These are phyloP conservation scores for Mycena leptocephala DNA, from an alignment of 768 basidiomycete species.

Conservation along the genomic window DNA sequence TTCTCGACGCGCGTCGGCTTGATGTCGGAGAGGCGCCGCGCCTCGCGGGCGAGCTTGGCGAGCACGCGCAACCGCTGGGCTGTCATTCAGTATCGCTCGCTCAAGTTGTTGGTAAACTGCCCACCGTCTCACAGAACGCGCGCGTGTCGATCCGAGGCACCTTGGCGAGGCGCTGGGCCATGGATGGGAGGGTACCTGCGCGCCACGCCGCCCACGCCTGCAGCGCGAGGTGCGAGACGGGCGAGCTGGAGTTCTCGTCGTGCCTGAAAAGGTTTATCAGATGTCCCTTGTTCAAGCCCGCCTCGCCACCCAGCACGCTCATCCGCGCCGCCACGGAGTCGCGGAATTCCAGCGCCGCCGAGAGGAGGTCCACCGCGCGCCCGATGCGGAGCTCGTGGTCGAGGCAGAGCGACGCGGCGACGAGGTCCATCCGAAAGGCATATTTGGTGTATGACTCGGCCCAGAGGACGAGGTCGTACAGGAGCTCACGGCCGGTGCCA, in stretches of 20 bases:
- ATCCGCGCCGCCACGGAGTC: slow-evolving; percentile 53
- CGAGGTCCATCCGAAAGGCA: slow-evolving; percentile 63
- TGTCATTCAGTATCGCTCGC: background rate
- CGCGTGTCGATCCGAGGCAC: slow-evolving; percentile 45
- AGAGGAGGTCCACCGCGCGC: slow-evolving; percentile 59
- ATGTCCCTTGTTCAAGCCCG: slow-evolving; percentile 40
- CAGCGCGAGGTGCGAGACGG: slow-evolving; percentile 45
- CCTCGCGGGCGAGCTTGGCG: slow-evolving; percentile 57
- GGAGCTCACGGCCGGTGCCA: slow-evolving; percentile 37
- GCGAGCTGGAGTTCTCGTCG: slow-evolving; percentile 37
- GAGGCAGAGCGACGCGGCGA: slow-evolving; percentile 56
- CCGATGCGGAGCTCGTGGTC: slow-evolving; percentile 56
- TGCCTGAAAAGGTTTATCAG: slow-evolving; percentile 50
- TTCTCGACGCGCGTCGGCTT: slow-evolving; percentile 66
- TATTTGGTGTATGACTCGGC: slow-evolving; percentile 49
- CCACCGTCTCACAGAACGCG: slow-evolving; percentile 46
- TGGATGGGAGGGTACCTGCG: slow-evolving; percentile 41
- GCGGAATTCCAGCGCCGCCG: slow-evolving; percentile 44
- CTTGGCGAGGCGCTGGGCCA: slow-evolving; percentile 24
- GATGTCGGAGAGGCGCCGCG: slow-evolving; percentile 53
- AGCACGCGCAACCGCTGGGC: slow-evolving; percentile 44
- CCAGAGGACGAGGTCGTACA: slow-evolving; percentile 53
- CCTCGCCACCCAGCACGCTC: slow-evolving; percentile 56
- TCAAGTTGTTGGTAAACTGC: background rate
- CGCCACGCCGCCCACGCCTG: slow-evolving; percentile 64